Conservation (phyloP, 2,329 filamentous ascomycete species). For the Pseudogymnoascus sp. region DNA sequence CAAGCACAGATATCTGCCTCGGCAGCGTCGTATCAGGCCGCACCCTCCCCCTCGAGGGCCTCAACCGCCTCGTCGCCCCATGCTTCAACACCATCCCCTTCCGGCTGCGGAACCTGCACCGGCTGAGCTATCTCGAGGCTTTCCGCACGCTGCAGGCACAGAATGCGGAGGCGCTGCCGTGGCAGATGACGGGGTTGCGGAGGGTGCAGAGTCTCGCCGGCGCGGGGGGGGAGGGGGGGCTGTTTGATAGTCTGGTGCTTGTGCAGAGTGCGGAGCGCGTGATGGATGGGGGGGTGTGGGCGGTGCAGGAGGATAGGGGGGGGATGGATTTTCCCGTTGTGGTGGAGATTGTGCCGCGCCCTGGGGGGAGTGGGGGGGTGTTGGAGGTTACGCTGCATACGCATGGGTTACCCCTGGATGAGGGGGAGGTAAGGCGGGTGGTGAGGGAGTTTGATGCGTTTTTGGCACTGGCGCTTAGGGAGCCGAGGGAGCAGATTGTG, state of each 20-base stretch:
- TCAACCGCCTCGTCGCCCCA: conserved; percentile 64
- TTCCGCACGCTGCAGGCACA: conserved; percentile 28
- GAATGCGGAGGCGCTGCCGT: conserved; percentile 53
- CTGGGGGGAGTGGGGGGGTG: conserved; percentile 31
- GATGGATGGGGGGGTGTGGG: conserved; percentile 49
- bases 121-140: conserved; percentile 26
- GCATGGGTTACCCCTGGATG: conserved; percentile 35
- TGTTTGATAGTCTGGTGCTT: conserved; percentile 77
- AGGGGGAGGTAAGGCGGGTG: conserved; percentile 15
- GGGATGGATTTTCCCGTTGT: conserved; percentile 71
- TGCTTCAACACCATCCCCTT: conserved; percentile 87
- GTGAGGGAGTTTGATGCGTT: conserved; percentile 19
- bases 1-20: conserved; percentile 65
- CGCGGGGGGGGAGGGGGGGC: conserved; percentile 35
- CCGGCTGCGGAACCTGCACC: conserved; percentile 53
- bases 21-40: conserved; percentile 80
- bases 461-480: conserved; percentile 18
- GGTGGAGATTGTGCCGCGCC: conserved; percentile 60
- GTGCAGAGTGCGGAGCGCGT: conserved; percentile 58
- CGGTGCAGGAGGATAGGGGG: conserved; percentile 46
- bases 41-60: conserved; percentile 52
- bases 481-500: conserved; percentile 24
- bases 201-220: conserved; percentile 51
- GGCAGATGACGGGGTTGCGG: conserved; percentile 69
- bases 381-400: conserved; percentile 57